Evolutionary conservation across 768 basidiomycete species (phyloP), one percentile per base, ranked within the genome.

Genomic region (Termitomyces sp.): DNA sequence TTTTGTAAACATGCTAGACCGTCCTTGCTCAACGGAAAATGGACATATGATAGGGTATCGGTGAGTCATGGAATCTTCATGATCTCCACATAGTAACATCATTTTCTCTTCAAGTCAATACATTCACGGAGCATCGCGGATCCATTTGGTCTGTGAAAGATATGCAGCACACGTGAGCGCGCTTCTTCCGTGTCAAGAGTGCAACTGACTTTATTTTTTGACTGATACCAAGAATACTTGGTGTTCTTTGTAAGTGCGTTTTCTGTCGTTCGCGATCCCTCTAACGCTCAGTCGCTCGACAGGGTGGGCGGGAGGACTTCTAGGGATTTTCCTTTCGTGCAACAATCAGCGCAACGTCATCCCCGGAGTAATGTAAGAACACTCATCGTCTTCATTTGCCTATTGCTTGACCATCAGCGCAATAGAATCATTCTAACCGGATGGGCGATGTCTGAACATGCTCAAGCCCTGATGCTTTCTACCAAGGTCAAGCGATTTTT

Each of bases 291-390:
- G 56, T 14, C 34, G 17, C 25, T 30, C n/a, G 32, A 40, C 57
- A 89, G 88, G 93, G 95, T 95, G 92, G 92, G 79, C 88, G 16
- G 95, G 95, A 53, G 95, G 95, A 19, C 74, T 85, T n/a, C 74
- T 98, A 5, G 95, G 94, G 2, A 87, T 97, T 50, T 87, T 86
- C 66, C 79, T 96, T 12, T 78, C 89, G 2, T 78, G 89, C 54
- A 86, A 87, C 56, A 89, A 90, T 61, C 88, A 90, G 82, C 84
- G 91, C 50, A 89, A 83, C 56, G 78, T 95, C n/a, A 76, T 95
- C 3, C 94, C 94, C 5, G 81, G 81, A 11, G 53, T 94, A 30
- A 90, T 94, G 91, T 94, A 57, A 64, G 83, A 70, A 2, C 5
- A 21, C 17, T 55, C 56, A n/a, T 46, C 44, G 28, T 30, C 50